Base-by-base conservation (phyloP, 2,329 filamentous ascomycete species). In the Monilinia vaccinii-corymbosi region DNA sequence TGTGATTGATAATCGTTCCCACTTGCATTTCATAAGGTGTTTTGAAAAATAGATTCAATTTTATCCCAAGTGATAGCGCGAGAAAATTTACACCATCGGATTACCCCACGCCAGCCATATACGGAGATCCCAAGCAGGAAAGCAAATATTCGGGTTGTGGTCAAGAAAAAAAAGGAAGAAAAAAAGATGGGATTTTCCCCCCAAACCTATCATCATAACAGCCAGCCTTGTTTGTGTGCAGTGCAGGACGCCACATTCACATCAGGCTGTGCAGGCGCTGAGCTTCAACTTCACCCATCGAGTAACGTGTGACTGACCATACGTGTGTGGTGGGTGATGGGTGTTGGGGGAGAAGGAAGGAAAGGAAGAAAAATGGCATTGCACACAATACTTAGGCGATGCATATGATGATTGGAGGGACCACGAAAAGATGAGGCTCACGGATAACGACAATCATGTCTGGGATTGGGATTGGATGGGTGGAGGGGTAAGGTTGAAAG, bases 221-320 rank as follows among this genome's bases (percentile, higher is more conserved):
- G 50, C 50, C 25, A 44, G 36, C 36, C 50, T 53, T 53, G 50
- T 44, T n/a, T n/a, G n/a, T n/a, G n/a, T n/a, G n/a, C n/a, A n/a
- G 50, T 28, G 42, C 8, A 3, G 18, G 23, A 21, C 50, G 38
- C 50, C 36, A 40, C 36, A 53, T 53, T 21, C 50, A 32, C 13
- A 53, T 3, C 38, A 44, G 38, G 50, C 50, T 53, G 50, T 11
- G 36, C 14, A 53, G 31, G 36, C 50, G 50, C 50, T 38, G 25
- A 42, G 25, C 18, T 31, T 42, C 36, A 42, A 42, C 31, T 31
- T 21, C 50, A 53, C 36, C 25, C 50, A 53, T 25, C 25, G 36
- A 52, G 31, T 42, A 31, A 18, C 42, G 25, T 53, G 50, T 32
- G 25, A 53, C 38, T 32, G 25, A 53, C 38, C 42, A 7, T 21